These are phyloP conservation scores for Fusarium sp. DNA, from an alignment of 2,329 filamentous ascomycete species.

Conservation along the genomic window DNA sequence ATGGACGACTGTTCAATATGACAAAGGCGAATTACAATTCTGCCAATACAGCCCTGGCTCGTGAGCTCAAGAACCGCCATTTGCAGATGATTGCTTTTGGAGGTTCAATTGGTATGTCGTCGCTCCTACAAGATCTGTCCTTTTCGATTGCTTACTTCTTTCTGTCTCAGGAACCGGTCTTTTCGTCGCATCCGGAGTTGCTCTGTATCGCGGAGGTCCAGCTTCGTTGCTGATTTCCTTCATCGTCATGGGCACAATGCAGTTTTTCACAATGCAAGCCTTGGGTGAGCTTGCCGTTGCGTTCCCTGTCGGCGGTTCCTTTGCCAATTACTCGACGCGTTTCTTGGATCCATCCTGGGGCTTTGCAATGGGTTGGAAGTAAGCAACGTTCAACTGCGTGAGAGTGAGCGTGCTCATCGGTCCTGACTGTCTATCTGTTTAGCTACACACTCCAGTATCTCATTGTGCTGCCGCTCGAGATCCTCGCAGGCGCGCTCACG, in stretches of 20 bases:
- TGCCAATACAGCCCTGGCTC: slow-evolving; percentile 75
- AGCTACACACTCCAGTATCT: slow-evolving; percentile 90
- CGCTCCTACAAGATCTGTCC: background rate
- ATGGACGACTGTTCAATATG: slow-evolving; percentile 58
- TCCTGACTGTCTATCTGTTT: background rate
- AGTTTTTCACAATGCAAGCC: slow-evolving; percentile 91
- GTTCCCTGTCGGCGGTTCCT: slow-evolving; percentile 90
- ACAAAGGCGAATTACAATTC: slow-evolving; percentile 73
- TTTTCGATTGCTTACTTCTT: slow-evolving; percentile 6
- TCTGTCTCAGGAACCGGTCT: slow-evolving; percentile 73
- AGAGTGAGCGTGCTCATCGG: background rate
- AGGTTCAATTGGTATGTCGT: slow-evolving; percentile 76
- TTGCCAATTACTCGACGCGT: slow-evolving; percentile 88
- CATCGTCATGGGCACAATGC: slow-evolving; percentile 79
- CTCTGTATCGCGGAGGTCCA: slow-evolving; percentile 76
- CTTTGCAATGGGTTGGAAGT: slow-evolving; percentile 96
- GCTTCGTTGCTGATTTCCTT: slow-evolving; percentile 81
- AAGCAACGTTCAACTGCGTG: slow-evolving; percentile 7
- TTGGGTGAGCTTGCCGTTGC: slow-evolving; percentile 89
- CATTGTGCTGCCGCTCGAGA: slow-evolving; percentile 81
- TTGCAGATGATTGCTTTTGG: slow-evolving; percentile 62
- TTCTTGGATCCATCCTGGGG: slow-evolving; percentile 97
- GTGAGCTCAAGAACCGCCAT: slow-evolving; percentile 81
- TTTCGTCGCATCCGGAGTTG: slow-evolving; percentile 84
- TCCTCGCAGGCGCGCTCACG: slow-evolving; percentile 85